phyloP scores from a whole-genome alignment of 352 stramenopile genomes.

The Phytophthora fragariaefolia region DNA sequence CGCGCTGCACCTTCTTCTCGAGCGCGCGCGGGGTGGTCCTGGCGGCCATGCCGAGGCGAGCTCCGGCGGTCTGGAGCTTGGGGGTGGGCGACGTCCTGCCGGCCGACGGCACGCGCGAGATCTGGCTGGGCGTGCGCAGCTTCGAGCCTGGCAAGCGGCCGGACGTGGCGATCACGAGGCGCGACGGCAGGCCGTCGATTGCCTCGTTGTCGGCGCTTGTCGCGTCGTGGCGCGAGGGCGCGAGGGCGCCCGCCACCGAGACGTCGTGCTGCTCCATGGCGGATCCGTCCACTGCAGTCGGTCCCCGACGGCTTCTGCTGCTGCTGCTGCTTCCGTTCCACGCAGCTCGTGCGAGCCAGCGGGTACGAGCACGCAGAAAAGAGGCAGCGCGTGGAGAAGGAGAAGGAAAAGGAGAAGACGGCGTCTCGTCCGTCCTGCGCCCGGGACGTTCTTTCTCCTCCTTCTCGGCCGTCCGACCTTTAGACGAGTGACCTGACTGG shows the following conservation, averaged over 20 bases:
- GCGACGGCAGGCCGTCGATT: conserved; percentile 28
- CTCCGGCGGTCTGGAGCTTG: conserved; percentile 24
- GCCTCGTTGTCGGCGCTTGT: conserved; percentile 25
- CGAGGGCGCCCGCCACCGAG: neutral
- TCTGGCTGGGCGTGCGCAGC: conserved; percentile 33
- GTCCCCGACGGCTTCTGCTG: conserved; percentile 1
- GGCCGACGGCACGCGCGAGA: conserved; percentile 36
- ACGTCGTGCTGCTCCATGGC: conserved; percentile 16
- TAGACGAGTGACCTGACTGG: conserved; percentile 8
- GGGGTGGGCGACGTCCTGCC: conserved; percentile 11
- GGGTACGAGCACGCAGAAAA: conserved; percentile 25
- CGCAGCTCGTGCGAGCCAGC: conserved; percentile 17
- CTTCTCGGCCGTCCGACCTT: neutral
- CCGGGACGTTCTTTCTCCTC: no score
- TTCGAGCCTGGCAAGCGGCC: conserved; percentile 19
- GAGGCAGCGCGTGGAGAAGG: neutral
- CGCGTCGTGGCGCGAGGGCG: conserved; percentile 6
- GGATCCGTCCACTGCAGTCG: neutral
- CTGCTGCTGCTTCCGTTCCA: conserved; percentile 9
- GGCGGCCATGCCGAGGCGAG: conserved; percentile 52
- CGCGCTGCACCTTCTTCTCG: conserved; percentile 49
- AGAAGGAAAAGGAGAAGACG: neutral
- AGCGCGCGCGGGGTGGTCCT: conserved; percentile 41
- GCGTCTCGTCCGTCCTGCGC: no score
- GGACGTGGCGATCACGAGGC: conserved; percentile 29